A percentile compares a stretch with the other conserved stretches of the same genome.
Evolutionary conservation across 768 basidiomycete genomes (phyloP).

Genomic region (Calocera viscosa): DNA sequence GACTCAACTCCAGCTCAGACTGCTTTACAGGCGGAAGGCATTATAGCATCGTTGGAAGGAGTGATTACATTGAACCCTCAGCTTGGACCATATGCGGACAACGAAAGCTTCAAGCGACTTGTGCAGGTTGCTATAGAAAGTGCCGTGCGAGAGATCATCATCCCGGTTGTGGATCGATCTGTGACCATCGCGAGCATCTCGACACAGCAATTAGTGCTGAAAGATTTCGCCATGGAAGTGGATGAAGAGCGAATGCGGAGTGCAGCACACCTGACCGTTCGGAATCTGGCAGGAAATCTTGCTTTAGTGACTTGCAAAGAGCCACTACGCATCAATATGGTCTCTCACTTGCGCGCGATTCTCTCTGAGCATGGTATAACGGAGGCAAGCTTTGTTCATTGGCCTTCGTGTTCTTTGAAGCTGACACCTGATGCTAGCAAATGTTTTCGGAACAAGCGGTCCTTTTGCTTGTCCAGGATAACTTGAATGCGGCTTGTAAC

Average conservation of each 20-base stretch:
- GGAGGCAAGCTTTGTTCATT: slow-evolving; percentile 41
- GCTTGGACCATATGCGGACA: slow-evolving; percentile 58
- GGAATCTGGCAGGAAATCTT: slow-evolving; percentile 89
- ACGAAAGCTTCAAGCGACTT: slow-evolving; percentile 77
- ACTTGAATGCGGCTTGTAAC: slow-evolving; percentile 82
- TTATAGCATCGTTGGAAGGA: slow-evolving; percentile 55
- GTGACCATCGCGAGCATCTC: slow-evolving; percentile 98
- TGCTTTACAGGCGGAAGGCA: slow-evolving; percentile 66
- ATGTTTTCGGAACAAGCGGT: slow-evolving; percentile 69
- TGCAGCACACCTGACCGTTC: slow-evolving; percentile 91
- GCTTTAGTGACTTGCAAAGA: slow-evolving; percentile 98
- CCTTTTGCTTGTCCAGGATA: slow-evolving; percentile 73
- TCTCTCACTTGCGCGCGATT: slow-evolving; percentile 72
- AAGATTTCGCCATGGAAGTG: slow-evolving; percentile 89
- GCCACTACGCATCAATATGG: slow-evolving; percentile 82
- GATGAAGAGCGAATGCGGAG: slow-evolving; percentile 83
- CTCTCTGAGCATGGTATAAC: slow-evolving; percentile 78
- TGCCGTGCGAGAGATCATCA: slow-evolving; percentile 92
- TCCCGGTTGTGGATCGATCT: slow-evolving; percentile 94
- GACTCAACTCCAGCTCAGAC: slow-evolving; percentile 54
- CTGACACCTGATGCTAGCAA: slow-evolving; percentile 31
- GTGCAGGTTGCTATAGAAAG: slow-evolving; percentile 84
- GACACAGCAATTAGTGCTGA: slow-evolving; percentile 83
- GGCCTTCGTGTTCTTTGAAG: not conserved
- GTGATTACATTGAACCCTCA: slow-evolving; percentile 68